Evolutionary conservation across 352 stramenopile species (phyloP).

Genomic region (Pythium dissimile): DNA sequence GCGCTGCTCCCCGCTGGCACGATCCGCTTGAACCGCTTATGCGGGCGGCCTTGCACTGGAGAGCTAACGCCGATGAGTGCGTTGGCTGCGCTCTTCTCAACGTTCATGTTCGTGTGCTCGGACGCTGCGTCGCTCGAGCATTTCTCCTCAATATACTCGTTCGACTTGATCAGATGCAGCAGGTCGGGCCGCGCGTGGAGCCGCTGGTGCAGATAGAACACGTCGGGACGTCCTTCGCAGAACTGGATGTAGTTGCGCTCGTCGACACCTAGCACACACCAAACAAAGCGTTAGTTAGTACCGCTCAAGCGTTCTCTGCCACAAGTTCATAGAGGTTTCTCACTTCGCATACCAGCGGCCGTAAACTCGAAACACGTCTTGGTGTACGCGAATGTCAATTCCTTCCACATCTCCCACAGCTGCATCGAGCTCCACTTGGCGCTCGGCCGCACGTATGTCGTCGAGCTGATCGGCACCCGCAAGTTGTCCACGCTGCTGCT

Average conservation of each 20-base stretch:
- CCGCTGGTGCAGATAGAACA: conserved; percentile 79
- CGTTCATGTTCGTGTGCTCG: conserved; percentile 13
- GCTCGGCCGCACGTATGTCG: conserved; percentile 16
- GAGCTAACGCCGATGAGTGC: conserved; percentile 30
- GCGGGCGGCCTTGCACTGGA: conserved; percentile 22
- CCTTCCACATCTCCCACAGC: conserved; percentile 83
- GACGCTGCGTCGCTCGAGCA: conserved; percentile 51
- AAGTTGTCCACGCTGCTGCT: neutral
- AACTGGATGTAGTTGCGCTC: conserved; percentile 81
- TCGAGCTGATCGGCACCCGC: conserved; percentile 2
- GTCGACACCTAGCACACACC: conserved; percentile 46
- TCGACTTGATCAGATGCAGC: conserved; percentile 78
- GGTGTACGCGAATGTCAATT: conserved; percentile 75
- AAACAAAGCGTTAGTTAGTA: conserved; percentile 22
- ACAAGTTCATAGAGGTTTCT: conserved; percentile 15
- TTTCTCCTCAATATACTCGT: conserved; percentile 81
- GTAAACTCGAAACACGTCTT: conserved; percentile 84
- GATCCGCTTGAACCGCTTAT: conserved; percentile 72
- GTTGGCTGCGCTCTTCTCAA: conserved; percentile 21
- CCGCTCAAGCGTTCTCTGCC: neutral
- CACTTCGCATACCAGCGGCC: conserved; percentile 82
- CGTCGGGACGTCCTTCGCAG: conserved; percentile 64
- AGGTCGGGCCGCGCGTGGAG: conserved; percentile 69
- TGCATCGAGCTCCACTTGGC: conserved; percentile 76
- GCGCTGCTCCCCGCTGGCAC: conserved; percentile 18